Base-by-base conservation (phyloP, 371 early-diverging fungal species). In the Amoeboaphelidium occidentale region DNA sequence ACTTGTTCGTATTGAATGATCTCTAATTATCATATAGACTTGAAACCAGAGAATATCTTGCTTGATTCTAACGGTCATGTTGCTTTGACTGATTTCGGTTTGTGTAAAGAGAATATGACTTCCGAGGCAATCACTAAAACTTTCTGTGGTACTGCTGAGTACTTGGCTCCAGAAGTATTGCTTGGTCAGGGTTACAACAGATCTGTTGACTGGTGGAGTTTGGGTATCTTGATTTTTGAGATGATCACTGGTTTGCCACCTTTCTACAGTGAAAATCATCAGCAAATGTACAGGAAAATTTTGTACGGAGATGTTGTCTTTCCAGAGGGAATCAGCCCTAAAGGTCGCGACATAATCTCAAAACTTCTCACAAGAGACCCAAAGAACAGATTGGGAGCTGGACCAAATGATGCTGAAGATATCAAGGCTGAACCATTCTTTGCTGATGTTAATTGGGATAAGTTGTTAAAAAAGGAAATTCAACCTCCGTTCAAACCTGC, bases 391-490 rank as follows among this genome's bases (percentile, higher is more conserved):
- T 63, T 83, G 25, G 82, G 81, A 21, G 62, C 65, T 23, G 69
- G 65, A n/a, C 55, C 65, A 2, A 58, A 60, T 21, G 75, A 74
- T 3, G 83, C 81, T 22, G 75, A 77, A 27, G 85, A 87, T 25
- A 81, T 96, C 51, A 87, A 80, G 64, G 63, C 66, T n/a, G 94
- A 96, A 58, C 78, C 85, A 2, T 96, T 85, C 72, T 96, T 96
- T 67, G 69, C 70, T 27, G 84, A 83, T 27, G 76, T 86, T 45
- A 80, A 86, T 59, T 96, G 88, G 89, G 73, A 77, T 28, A 52
- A 57, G 22, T 51, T 80, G 3, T 63, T 63, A 13, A 46, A 54
- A 3, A 76, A 78, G 49, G 61, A 69, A 50, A 65, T 66, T 0
- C 51, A 50, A 1, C 67, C 80, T 2, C 78, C 80, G 0, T 76